These are phyloP conservation scores for Lentinula edodes DNA, from an alignment of 768 basidiomycete genomes.

Conservation along the genomic window DNA sequence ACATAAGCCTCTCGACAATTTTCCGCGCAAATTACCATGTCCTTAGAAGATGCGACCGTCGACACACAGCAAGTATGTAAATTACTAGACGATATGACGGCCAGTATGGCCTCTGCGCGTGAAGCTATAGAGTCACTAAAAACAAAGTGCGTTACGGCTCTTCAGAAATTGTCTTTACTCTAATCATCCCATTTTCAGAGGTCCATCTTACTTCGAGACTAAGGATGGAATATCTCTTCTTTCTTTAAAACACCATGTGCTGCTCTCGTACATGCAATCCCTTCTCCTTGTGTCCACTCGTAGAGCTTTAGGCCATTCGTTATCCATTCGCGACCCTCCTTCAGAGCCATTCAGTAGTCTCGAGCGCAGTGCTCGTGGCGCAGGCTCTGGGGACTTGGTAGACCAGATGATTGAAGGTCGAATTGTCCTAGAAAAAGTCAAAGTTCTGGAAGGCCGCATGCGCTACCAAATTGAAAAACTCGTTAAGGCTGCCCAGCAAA, in stretches of 20 bases:
- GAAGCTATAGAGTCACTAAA: neutral
- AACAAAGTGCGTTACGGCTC: neutral
- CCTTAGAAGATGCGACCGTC: neutral
- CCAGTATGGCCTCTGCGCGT: conserved; percentile 5
- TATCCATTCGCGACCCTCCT: conserved; percentile 46
- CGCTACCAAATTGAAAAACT: conserved; percentile 96
- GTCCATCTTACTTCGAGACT: conserved; percentile 33
- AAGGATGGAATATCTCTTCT: conserved; percentile 87
- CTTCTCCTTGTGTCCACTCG: conserved; percentile 70
- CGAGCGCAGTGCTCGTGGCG: conserved; percentile 51
- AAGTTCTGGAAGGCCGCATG: conserved; percentile 80
- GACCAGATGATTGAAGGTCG: conserved; percentile 76
- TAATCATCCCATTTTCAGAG: neutral
- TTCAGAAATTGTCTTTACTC: neutral
- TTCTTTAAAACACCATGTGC: conserved; percentile 78
- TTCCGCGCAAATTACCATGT: neutral
- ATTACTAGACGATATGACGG: conserved; percentile 3
- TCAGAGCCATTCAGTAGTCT: conserved; percentile 43
- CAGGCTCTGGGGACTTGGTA: conserved; percentile 66
- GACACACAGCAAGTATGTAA: conserved; percentile 4
- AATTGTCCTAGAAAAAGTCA: conserved; percentile 84
- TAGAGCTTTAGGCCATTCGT: conserved; percentile 60
- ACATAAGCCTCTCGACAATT: neutral
- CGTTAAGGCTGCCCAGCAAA: conserved; percentile 67
- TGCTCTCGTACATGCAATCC: conserved; percentile 83